Evolutionary conservation across 768 basidiomycete species (phyloP).

Genomic region (Rhodotorula taiwanensis): DNA sequence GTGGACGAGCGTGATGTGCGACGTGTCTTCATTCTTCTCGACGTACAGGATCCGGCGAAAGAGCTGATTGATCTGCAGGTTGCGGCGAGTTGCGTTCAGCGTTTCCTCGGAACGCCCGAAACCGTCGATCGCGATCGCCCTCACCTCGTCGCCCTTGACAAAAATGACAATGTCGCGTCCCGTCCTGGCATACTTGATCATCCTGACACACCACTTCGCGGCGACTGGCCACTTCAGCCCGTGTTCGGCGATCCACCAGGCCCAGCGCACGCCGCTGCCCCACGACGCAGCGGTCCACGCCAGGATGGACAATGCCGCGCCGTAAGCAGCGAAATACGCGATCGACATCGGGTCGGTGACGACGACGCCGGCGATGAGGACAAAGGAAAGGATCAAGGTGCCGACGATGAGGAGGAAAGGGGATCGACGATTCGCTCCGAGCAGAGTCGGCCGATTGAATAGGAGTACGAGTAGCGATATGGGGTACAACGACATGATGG

Average conservation of each 20-base stretch:
- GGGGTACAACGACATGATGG: constrained; percentile 50
- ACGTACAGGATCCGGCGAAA: constrained; percentile 64
- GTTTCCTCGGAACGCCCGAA: too few species aligned
- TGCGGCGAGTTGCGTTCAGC: too few species aligned
- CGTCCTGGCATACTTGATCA: constrained; percentile 51
- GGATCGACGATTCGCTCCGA: neutral
- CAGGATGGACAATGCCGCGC: constrained; percentile 51
- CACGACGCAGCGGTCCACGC: constrained; percentile 56
- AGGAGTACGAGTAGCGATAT: constrained; percentile 11
- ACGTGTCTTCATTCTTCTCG: constrained; percentile 61
- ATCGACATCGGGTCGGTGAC: constrained; percentile 9
- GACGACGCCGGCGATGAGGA: constrained; percentile 17
- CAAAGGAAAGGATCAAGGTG: constrained; percentile 3
- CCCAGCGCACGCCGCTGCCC: constrained; percentile 52
- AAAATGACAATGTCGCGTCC: constrained; percentile 57
- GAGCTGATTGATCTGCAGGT: constrained; percentile 58
- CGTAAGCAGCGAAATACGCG: constrained; percentile 58
- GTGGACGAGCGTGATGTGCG: constrained; percentile 62
- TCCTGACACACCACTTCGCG: constrained; percentile 49
- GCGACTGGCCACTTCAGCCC: constrained; percentile 47
- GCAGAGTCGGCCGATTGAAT: constrained; percentile 11
- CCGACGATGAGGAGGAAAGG: constrained; percentile 17
- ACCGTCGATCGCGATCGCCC: constrained; percentile 17
- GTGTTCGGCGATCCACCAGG: constrained; percentile 63
- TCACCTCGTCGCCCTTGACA: constrained; percentile 61